Conservation (phyloP, 208 protist species). For the Trypanosoma grayi region DNA sequence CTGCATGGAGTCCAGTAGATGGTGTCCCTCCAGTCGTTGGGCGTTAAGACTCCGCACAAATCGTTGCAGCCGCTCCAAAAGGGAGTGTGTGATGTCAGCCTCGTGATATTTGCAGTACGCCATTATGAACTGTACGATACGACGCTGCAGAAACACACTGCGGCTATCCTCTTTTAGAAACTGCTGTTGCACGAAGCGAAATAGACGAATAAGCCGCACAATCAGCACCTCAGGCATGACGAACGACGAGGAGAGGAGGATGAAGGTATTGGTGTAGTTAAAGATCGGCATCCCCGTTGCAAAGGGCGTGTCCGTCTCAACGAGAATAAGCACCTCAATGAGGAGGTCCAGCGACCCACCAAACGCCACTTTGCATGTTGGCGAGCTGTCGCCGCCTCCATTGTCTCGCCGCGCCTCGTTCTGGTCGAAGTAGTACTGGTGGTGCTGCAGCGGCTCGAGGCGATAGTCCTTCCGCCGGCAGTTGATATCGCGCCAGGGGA, state of each 20-base stretch:
- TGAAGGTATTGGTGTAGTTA: slow-evolving; percentile 70
- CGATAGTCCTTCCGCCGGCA: slow-evolving; percentile 32
- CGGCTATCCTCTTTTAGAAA: slow-evolving; percentile 25
- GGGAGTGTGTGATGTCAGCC: slow-evolving; percentile 42
- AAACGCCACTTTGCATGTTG: slow-evolving; percentile 9
- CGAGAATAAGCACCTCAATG: slow-evolving; percentile 54
- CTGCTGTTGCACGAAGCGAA: slow-evolving; percentile 40
- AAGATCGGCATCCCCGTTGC: slow-evolving; percentile 40
- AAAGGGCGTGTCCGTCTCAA: slow-evolving; percentile 54
- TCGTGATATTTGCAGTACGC: slow-evolving; percentile 64
- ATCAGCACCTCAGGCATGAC: slow-evolving; percentile 54
- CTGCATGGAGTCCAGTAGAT: background rate
- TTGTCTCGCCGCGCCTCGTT: background rate
- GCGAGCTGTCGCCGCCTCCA: background rate
- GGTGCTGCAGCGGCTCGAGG: slow-evolving; percentile 40
- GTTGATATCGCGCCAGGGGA: slow-evolving; percentile 58
- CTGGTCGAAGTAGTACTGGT: background rate
- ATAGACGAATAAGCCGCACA: slow-evolving; percentile 58
- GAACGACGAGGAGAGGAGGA: slow-evolving; percentile 58
- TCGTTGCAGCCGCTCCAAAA: slow-evolving; percentile 36
- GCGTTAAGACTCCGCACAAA: slow-evolving; percentile 27
- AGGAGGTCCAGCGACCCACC: slow-evolving; percentile 62
- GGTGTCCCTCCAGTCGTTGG: background rate
- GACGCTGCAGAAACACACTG: slow-evolving; percentile 40
- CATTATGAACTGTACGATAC: slow-evolving; percentile 52